Evolutionary conservation across 1,139 yeast genomes (phyloP).

Genomic region (Chernovozyma sophiae-reginae): DNA sequence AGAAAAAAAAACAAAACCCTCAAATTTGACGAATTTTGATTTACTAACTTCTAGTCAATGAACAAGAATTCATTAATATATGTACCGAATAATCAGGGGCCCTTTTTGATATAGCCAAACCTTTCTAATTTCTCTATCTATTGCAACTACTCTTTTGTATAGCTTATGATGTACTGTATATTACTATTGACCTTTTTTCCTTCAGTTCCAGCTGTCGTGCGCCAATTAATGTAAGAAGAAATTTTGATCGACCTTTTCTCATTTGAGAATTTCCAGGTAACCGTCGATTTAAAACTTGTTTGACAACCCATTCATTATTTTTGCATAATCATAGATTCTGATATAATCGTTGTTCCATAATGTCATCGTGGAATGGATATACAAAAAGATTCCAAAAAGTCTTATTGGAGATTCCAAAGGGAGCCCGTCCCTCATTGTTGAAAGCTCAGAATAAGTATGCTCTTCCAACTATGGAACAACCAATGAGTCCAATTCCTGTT

Average conservation of each 20-base stretch:
- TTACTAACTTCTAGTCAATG: slow-evolving; percentile 54
- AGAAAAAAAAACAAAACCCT: too few relatives aligned
- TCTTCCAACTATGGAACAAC: slow-evolving; percentile 35
- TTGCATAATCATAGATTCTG: too few relatives aligned
- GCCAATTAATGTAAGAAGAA: not conserved
- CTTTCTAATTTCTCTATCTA: too few relatives aligned
- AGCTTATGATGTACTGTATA: not conserved
- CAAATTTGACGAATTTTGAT: too few relatives aligned
- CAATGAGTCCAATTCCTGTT: slow-evolving; percentile 22
- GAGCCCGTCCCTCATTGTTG: slow-evolving; percentile 25
- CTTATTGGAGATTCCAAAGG: slow-evolving; percentile 28
- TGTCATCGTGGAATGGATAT: slow-evolving; percentile 4
- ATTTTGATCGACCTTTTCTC: not conserved
- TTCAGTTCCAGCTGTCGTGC: too few relatives aligned
- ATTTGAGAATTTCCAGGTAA: not conserved
- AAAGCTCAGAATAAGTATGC: slow-evolving; percentile 24
- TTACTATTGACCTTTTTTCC: too few relatives aligned
- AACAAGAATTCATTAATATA: slow-evolving; percentile 88
- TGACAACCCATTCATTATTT: too few relatives aligned
- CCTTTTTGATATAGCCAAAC: too few relatives aligned
- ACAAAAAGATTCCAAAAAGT: slow-evolving; percentile 35
- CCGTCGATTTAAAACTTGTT: not conserved
- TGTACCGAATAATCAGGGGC: slow-evolving; percentile 56
- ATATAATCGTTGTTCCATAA: too few relatives aligned
- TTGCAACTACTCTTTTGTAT: too few relatives aligned